Conservation (phyloP, 768 basidiomycete species). For the Boletellus emodensis region DNA sequence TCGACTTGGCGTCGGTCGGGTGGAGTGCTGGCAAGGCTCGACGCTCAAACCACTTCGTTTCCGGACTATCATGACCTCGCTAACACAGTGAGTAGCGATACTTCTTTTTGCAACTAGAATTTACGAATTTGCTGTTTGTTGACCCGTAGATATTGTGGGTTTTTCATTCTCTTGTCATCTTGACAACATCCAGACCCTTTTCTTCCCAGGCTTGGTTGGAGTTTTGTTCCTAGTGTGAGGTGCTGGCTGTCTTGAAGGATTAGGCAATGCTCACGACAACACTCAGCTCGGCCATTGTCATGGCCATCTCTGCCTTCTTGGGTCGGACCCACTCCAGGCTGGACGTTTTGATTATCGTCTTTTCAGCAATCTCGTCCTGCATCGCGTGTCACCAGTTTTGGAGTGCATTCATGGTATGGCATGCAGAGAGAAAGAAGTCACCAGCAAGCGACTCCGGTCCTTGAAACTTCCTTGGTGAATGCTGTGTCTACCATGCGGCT, state of each 20-base stretch:
- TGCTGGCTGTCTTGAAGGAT: not conserved
- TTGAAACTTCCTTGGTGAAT: slow-evolving; percentile 9
- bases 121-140: not conserved
- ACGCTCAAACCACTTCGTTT: not conserved
- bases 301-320: slow-evolving; percentile 9
- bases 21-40: too few species aligned
- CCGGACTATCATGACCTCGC: slow-evolving; percentile 2
- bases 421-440: slow-evolving; percentile 9
- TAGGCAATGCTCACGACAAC: not conserved
- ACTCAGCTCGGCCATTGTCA: slow-evolving; percentile 16
- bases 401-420: slow-evolving; percentile 19
- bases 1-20: not conserved
- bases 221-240: slow-evolving; percentile 20
- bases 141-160: slow-evolving; percentile 16
- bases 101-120: not conserved
- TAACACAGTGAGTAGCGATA: slow-evolving; percentile 16
- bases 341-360: slow-evolving; percentile 13
- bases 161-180: not conserved
- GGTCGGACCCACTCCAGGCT: slow-evolving; percentile 14
- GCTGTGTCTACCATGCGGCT: too few species aligned
- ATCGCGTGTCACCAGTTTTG: slow-evolving; percentile 21
- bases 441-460: not conserved
- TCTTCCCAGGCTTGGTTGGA: slow-evolving; percentile 16
- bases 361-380: slow-evolving; percentile 12
- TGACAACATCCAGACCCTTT: not conserved